Conservation (phyloP, 164 flowering plant genomes). For the Malania oleifera region DNA sequence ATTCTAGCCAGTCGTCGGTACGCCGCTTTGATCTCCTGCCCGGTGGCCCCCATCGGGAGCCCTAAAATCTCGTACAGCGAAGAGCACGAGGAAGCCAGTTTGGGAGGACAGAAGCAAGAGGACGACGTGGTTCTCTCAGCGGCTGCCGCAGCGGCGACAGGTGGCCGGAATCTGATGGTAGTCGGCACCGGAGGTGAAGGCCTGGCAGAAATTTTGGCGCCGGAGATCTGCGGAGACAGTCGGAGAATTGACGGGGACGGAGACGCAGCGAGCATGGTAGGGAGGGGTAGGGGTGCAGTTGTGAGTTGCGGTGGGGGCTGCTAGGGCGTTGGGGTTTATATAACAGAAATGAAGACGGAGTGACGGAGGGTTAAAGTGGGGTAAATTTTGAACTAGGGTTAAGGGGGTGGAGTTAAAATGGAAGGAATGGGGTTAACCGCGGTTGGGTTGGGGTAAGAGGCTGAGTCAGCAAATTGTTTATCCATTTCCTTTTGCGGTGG, state of each 20-base stretch:
- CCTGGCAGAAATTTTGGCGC: too few species aligned
- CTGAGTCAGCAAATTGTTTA: constrained; percentile 10
- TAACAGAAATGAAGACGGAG: neutral
- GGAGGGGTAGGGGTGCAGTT: neutral
- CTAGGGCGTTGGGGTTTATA: neutral
- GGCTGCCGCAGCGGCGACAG: constrained; percentile 12
- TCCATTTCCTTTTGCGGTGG: constrained; percentile 10
- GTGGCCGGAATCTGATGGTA: constrained; percentile 1
- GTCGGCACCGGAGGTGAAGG: neutral
- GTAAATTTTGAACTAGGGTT: constrained; percentile 3
- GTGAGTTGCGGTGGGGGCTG: neutral
- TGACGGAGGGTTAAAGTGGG: neutral
- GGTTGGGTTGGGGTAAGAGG: neutral
- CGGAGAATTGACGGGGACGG: neutral
- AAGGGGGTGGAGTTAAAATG: neutral
- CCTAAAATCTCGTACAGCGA: constrained; percentile 53
- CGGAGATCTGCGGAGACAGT: neutral
- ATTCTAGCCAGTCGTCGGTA: constrained; percentile 45
- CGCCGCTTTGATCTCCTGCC: constrained; percentile 51
- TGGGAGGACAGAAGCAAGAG: neutral
- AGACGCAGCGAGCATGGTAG: constrained; percentile 10
- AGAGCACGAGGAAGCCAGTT: constrained; percentile 10
- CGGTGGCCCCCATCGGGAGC: constrained; percentile 32
- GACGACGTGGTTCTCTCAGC: constrained; percentile 6
- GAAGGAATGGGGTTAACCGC: neutral